phyloP scores from a whole-genome alignment of 768 basidiomycete genomes.

The Xerocomus spinulosus region DNA sequence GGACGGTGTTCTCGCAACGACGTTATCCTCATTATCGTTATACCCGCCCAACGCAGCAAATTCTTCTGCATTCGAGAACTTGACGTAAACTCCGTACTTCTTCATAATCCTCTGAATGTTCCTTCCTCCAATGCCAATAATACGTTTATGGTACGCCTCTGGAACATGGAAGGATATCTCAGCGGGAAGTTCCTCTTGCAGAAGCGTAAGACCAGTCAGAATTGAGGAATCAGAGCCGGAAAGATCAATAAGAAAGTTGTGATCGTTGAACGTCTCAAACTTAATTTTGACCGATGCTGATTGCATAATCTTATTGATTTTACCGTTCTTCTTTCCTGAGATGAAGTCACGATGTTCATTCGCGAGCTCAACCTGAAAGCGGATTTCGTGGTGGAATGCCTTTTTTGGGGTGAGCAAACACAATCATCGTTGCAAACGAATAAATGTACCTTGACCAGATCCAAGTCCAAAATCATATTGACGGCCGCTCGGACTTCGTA shows the following conservation, averaged over 20 bases:
- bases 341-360: constrained; percentile 99
- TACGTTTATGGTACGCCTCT: constrained; percentile 96
- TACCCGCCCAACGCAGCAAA: constrained; percentile 93
- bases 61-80: constrained; percentile 97
- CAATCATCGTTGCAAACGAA: neutral
- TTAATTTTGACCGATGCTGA: constrained; percentile 96
- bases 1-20: constrained; percentile 94
- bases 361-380: constrained; percentile 95
- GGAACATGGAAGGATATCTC: constrained; percentile 99
- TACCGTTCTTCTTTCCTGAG: constrained; percentile 98
- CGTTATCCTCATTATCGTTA: constrained; percentile 97
- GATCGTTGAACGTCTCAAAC: constrained; percentile 96
- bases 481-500: constrained; percentile 86
- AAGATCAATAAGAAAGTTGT: constrained; percentile 92
- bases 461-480: constrained; percentile 81
- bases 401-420: constrained; percentile 25
- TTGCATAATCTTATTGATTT: constrained; percentile 99
- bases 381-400: constrained; percentile 95
- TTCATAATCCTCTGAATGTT: constrained; percentile 99
- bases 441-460: constrained; percentile 75
- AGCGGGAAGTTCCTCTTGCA: constrained; percentile 97
- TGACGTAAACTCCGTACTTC: constrained; percentile 99
- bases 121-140: constrained; percentile 96
- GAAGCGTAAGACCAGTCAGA: constrained; percentile 78
- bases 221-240: constrained; percentile 81